Percentiles rank a stretch among this genome's conserved stretches.
Conservation (phyloP, 2,329 filamentous ascomycete species). For the Penicillium concentricum region DNA sequence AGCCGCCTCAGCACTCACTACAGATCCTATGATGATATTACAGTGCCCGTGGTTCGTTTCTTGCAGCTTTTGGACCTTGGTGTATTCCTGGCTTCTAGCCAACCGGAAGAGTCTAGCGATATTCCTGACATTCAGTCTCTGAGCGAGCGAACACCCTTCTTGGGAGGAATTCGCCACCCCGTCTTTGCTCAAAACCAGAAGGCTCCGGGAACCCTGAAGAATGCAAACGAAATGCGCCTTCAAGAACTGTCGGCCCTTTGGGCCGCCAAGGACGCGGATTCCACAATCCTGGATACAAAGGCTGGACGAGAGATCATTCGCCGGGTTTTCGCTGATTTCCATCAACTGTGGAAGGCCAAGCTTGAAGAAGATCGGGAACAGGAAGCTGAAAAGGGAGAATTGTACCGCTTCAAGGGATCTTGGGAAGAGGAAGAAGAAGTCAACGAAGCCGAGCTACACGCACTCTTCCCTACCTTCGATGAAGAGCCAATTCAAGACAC, state of each 20-base stretch:
- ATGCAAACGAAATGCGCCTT: constrained; percentile 36
- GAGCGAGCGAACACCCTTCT: constrained; percentile 40
- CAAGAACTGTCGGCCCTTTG: constrained; percentile 39
- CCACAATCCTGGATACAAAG: constrained; percentile 38
- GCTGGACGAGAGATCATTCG: constrained; percentile 58
- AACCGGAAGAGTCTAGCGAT: constrained; percentile 16
- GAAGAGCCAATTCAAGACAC: constrained; percentile 48
- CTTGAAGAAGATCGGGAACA: constrained; percentile 74
- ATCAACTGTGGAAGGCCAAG: constrained; percentile 75
- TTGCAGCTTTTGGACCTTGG: constrained; percentile 77
- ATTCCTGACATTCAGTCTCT: constrained; percentile 29
- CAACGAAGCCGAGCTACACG: constrained; percentile 71
- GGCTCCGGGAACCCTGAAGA: constrained; percentile 18
- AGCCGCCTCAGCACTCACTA: constrained; percentile 68
- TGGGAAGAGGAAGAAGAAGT: constrained; percentile 73
- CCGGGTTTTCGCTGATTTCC: constrained; percentile 69
- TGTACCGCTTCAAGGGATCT: constrained; percentile 81
- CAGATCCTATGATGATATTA: constrained; percentile 81
- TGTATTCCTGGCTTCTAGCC: constrained; percentile 57
- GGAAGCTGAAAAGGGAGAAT: constrained; percentile 68
- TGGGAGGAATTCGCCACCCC: constrained; percentile 32
- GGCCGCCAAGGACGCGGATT: constrained; percentile 35
- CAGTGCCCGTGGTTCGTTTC: constrained; percentile 73
- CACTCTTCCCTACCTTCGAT: constrained; percentile 79
- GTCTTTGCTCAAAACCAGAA: constrained; percentile 10